Conservation (phyloP, 2,329 filamentous ascomycete genomes). For the Cercospora sesami region DNA sequence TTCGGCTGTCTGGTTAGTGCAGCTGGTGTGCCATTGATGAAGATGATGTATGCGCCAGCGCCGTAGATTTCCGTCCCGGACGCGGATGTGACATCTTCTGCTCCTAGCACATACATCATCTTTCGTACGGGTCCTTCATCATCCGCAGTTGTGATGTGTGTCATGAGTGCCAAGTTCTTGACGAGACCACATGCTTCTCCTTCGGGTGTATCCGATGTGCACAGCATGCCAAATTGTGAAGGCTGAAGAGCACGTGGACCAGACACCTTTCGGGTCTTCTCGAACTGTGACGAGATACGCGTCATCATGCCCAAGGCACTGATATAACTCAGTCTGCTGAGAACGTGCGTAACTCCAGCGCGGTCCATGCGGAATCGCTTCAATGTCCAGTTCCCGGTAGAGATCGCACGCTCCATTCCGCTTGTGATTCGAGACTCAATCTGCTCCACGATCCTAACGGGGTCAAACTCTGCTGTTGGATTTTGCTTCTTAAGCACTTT, state of each 20-base stretch:
- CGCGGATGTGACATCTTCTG: slow-evolving; percentile 76
- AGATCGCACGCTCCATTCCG: slow-evolving; percentile 93
- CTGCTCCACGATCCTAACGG: slow-evolving; percentile 77
- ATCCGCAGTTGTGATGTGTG: slow-evolving; percentile 95
- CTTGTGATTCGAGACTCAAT: slow-evolving; percentile 85
- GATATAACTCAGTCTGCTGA: slow-evolving; percentile 95
- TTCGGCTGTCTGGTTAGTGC: slow-evolving; percentile 85
- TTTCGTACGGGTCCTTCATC: slow-evolving; percentile 87
- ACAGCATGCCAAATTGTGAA: slow-evolving; percentile 98
- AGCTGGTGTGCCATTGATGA: slow-evolving; percentile 92
- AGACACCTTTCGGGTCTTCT: slow-evolving; percentile 95
- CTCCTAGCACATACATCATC: slow-evolving; percentile 82
- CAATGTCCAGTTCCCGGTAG: slow-evolving; percentile 95
- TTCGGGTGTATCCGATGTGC: slow-evolving; percentile 95
- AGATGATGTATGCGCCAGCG: slow-evolving; percentile 81
- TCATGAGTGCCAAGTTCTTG: slow-evolving; percentile 98
- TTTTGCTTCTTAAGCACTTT: slow-evolving; percentile 94
- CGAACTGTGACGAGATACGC: slow-evolving; percentile 95
- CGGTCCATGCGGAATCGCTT: slow-evolving; percentile 99
- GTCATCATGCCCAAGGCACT: slow-evolving; percentile 99
- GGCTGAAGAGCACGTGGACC: slow-evolving; percentile 94
- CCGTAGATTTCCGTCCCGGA: slow-evolving; percentile 84
- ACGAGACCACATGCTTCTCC: slow-evolving; percentile 97
- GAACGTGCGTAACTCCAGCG: slow-evolving; percentile 92
- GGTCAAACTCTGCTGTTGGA: slow-evolving; percentile 83